Base-by-base conservation (phyloP, 2,329 filamentous ascomycete genomes). In the Fusarium praegraminearum region DNA sequence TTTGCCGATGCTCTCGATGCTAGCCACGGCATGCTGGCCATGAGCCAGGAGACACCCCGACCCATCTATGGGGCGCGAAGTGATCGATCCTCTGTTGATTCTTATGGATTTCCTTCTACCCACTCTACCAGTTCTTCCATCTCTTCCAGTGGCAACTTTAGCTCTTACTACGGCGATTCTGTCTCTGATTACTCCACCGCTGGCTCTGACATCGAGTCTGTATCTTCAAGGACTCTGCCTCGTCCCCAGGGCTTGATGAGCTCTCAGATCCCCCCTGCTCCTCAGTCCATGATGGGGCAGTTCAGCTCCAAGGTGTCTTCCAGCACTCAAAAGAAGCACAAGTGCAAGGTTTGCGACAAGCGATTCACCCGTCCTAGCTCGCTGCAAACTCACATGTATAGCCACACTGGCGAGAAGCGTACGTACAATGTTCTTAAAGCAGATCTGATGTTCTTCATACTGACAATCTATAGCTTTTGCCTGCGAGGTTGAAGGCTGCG, bases 271-370 rank as follows among this genome's bases (percentile, higher is more conserved):
- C 93, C 93, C 2, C 93, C 94, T 2, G 93, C 93, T 20, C 94
- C 94, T 3, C 93, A 97, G 78, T 97, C 94, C 1, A 98, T 99
- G 94, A 99, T 99, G 96, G 90, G 93, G 54, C 94, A 97, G 76
- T 98, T 98, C 83, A 98, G 93, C 82, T 98, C 95, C 69, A 98
- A 98, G 82, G 91, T 98, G 54, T 94, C 94, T 1, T 94, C 93
- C 20, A 97, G 93, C 82, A 96, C 95, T 12, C 94, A 98, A 79
- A 98, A 98, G 89, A 98, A 98, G 86, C 96, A 98, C 84, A 98
- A 98, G 85, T 98, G 95, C 88, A 98, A 97, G 83, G 93, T 98
- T 64, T 98, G 95, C 84, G 95, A 98, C 81, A 98, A 98, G 87
- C 90, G 95, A 44, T 98, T 98, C 80, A 98, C 95, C 3, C 89